phyloP scores from a whole-genome alignment of 768 basidiomycete species.

The Boletus eberwhitei region DNA sequence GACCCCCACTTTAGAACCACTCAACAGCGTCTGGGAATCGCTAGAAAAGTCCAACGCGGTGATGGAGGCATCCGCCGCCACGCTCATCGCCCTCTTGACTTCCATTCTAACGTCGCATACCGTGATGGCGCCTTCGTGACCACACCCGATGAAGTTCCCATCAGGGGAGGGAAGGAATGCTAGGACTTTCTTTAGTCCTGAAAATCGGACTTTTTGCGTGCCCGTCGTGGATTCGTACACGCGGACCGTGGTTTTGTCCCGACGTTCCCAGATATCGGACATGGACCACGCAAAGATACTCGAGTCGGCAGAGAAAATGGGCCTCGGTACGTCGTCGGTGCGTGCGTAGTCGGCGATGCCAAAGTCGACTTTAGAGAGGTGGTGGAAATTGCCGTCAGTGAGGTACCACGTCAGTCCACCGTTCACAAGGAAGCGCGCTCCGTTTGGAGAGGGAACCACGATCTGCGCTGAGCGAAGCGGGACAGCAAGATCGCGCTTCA shows the following conservation, averaged over 20 bases:
- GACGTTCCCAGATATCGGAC: conserved; percentile 1
- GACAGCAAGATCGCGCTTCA: neutral
- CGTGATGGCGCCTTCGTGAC: conserved; percentile 5
- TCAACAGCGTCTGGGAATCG: conserved; percentile 8
- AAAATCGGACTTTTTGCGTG: neutral
- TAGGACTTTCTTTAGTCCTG: conserved; percentile 4
- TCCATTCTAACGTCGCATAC: conserved; percentile 1
- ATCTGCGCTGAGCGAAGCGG: neutral
- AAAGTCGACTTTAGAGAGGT: conserved; percentile 9
- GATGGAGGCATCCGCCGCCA: neutral
- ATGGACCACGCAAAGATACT: conserved; percentile 6
- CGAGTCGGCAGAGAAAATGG: conserved; percentile 8
- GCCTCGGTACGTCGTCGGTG: neutral
- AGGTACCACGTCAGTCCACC: neutral
- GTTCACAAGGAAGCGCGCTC: conserved; percentile 5
- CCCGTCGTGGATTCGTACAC: conserved; percentile 6
- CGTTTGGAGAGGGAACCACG: conserved; percentile 9
- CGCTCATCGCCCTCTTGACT: neutral
- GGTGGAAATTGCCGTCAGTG: neutral
- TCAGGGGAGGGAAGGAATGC: neutral
- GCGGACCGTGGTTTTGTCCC: neutral
- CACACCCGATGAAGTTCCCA: conserved; percentile 6
- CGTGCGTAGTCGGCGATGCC: neutral
- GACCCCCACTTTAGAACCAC: conserved; percentile 4
- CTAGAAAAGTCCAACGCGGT: conserved; percentile 11